These are phyloP conservation scores for Pyricularia sp. DNA, from an alignment of 2,329 filamentous ascomycete genomes.

Conservation along the genomic window DNA sequence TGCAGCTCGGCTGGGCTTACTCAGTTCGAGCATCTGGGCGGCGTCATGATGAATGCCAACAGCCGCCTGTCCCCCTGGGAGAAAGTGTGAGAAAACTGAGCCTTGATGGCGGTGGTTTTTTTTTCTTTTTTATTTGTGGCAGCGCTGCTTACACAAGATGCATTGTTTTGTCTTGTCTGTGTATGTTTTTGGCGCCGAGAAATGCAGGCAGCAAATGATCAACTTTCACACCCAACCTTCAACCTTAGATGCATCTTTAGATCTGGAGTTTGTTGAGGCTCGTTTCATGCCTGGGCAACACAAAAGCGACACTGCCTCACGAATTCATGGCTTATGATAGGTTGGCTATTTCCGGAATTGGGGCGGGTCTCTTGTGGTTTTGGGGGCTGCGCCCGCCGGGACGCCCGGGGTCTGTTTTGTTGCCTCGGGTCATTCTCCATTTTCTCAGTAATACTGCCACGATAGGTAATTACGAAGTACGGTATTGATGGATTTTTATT, in stretches of 20 bases:
- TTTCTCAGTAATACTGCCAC: not conserved
- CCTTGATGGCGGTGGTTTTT: not conserved
- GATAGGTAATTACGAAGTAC: too few species aligned
- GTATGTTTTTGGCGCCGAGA: not conserved
- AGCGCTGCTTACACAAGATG: not conserved
- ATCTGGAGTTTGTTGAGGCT: slow-evolving; percentile 1
- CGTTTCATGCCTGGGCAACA: not conserved
- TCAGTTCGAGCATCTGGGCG: not conserved
- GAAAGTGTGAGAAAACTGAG: not conserved
- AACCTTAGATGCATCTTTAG: not conserved
- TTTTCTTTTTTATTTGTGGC: not conserved
- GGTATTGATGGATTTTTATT: not conserved
- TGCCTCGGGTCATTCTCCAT: not conserved
- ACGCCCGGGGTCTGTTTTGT: not conserved
- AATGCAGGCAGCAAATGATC: not conserved
- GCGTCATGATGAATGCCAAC: not conserved
- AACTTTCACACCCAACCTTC: not conserved
- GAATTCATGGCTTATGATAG: not conserved
- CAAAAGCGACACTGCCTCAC: not conserved
- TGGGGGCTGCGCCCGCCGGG: not conserved
- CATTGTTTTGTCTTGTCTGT: not conserved
- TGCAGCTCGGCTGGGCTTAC: not conserved
- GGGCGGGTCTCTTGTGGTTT: not conserved
- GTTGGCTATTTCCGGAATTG: not conserved
- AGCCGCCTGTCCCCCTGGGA: not conserved